Evolutionary conservation across 176 grass and related monocot species (phyloP).

Genomic region (Zoysia pacifica): DNA sequence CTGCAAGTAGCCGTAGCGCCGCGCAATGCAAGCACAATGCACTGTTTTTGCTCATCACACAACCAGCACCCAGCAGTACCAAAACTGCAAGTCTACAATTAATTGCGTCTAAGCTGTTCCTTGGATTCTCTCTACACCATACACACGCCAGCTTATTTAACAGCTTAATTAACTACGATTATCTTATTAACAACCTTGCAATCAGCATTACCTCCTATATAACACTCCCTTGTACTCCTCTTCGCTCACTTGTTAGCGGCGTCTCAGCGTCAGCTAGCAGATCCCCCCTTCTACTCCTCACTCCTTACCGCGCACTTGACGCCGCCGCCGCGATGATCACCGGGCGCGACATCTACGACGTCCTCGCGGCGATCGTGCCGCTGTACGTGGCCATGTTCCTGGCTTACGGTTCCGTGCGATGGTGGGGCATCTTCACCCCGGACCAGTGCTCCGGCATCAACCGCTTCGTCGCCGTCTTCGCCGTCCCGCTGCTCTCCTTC

Average conservation of each 20-base stretch:
- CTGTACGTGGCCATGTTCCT: constrained; percentile 98
- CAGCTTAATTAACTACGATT: background rate
- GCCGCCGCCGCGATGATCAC: constrained; percentile 60
- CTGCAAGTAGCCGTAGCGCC: background rate
- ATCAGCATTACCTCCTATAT: constrained; percentile 28
- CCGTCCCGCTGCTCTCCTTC: constrained; percentile 93
- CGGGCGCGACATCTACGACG: constrained; percentile 92
- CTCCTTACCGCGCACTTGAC: too few species aligned
- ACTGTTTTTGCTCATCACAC: background rate
- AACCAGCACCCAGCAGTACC: background rate
- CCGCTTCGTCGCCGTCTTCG: constrained; percentile 98
- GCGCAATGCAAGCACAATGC: background rate
- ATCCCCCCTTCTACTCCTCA: background rate
- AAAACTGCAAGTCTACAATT: background rate
- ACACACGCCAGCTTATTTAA: background rate
- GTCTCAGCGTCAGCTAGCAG: background rate
- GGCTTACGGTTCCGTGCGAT: constrained; percentile 83
- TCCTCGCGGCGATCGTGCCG: constrained; percentile 85
- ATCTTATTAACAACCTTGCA: background rate
- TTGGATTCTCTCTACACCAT: constrained; percentile 14
- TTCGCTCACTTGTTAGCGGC: background rate
- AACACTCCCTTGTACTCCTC: constrained; percentile 27
- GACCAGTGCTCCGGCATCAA: constrained; percentile 97
- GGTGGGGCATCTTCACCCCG: constrained; percentile 95
- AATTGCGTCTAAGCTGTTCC: background rate